phyloP scores from a whole-genome alignment of 2,329 filamentous ascomycete species.

The Cercospora citrullina region DNA sequence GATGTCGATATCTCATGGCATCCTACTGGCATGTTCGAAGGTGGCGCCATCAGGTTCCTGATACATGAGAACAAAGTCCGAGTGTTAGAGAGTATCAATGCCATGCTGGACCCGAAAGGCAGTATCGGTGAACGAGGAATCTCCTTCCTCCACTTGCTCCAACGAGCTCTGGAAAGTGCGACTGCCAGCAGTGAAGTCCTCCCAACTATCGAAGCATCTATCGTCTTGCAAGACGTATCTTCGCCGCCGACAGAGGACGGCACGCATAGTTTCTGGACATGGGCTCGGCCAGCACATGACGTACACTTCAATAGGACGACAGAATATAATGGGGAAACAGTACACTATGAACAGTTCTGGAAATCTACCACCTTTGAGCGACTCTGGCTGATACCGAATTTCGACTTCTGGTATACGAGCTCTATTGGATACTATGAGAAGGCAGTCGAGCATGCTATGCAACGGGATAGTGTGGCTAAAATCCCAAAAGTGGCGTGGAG shows the following conservation, averaged over 20 bases:
- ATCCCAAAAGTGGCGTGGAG: conserved; percentile 37
- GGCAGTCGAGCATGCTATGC: conserved; percentile 12
- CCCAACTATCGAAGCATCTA: conserved; percentile 26
- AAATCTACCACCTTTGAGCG: conserved; percentile 6
- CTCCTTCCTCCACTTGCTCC: conserved; percentile 23
- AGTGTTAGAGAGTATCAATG: conserved; percentile 23
- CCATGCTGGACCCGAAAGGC: conserved; percentile 15
- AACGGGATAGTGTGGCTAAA: conserved; percentile 25
- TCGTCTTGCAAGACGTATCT: conserved; percentile 22
- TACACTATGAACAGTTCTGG: conserved; percentile 10
- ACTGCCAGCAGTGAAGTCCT: conserved; percentile 21
- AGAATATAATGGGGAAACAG: background rate
- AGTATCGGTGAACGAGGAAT: conserved; percentile 14
- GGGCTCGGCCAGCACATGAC: conserved; percentile 9
- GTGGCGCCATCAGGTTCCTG: conserved; percentile 23
- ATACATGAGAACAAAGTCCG: conserved; percentile 27
- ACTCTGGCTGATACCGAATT: conserved; percentile 23
- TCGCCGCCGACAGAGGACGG: conserved; percentile 19
- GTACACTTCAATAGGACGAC: conserved; percentile 12
- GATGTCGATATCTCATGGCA: conserved; percentile 30
- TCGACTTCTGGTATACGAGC: conserved; percentile 19
- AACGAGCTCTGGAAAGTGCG: conserved; percentile 22
- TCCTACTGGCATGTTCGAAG: conserved; percentile 7
- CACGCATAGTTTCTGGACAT: conserved; percentile 21
- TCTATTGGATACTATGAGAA: conserved; percentile 20